Conservation (phyloP, 2,329 filamentous ascomycete species). For the Cladophialophora exuberans region DNA sequence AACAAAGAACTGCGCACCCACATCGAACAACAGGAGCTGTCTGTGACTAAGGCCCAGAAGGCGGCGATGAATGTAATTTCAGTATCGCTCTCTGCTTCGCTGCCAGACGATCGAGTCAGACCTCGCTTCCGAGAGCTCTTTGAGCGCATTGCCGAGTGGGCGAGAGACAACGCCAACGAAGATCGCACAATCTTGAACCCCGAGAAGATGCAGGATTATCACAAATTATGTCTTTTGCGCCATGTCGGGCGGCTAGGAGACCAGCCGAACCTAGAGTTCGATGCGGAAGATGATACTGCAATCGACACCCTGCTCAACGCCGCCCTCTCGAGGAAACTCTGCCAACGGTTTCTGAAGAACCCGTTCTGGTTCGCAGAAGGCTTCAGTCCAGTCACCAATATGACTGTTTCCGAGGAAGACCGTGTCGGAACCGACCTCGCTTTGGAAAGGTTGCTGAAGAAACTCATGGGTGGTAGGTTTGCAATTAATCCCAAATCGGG, state of each 20-base stretch:
- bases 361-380: constrained; percentile 1
- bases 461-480: constrained; percentile 1
- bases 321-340: not conserved
- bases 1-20: not conserved
- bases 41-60: not conserved
- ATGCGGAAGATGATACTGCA: not conserved
- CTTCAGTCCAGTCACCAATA: not conserved
- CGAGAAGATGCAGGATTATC: not conserved
- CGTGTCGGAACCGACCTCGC: not conserved
- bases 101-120: not conserved
- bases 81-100: not conserved
- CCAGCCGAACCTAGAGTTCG: not conserved
- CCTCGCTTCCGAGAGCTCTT: not conserved
- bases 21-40: not conserved
- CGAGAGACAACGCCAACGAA: constrained; percentile 2
- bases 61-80: not conserved
- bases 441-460: not conserved
- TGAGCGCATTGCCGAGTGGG: constrained; percentile 1
- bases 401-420: not conserved
- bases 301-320: constrained; percentile 1
- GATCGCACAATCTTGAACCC: not conserved
- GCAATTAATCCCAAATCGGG: not conserved
- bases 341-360: not conserved
- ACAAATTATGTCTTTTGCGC: not conserved
- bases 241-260: not conserved